Evolutionary conservation across 164 flowering plant species (phyloP).

Genomic region (Liriodendron chinense): DNA sequence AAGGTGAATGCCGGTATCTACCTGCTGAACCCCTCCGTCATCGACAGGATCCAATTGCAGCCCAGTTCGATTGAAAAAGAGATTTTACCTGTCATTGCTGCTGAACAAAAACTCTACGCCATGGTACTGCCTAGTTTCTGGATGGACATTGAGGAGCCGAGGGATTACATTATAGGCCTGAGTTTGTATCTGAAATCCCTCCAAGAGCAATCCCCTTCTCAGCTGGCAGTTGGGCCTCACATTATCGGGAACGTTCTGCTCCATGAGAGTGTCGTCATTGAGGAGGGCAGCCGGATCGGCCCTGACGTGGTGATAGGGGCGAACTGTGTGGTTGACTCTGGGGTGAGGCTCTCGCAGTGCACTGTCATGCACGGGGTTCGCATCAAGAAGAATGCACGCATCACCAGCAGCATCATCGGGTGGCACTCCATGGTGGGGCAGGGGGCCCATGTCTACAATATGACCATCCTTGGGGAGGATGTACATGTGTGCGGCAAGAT

Average conservation of each 20-base stretch:
- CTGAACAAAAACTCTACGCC: constrained; percentile 17
- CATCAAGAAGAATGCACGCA: constrained; percentile 58
- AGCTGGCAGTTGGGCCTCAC: constrained; percentile 20
- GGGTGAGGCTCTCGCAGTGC: constrained; percentile 26
- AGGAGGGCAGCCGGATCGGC: constrained; percentile 22
- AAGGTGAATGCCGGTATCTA: constrained; percentile 29
- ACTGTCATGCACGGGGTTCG: constrained; percentile 20
- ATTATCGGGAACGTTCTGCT: constrained; percentile 22
- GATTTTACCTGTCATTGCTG: constrained; percentile 22
- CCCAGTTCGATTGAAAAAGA: constrained; percentile 24
- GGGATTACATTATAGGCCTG: constrained; percentile 20
- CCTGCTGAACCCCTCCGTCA: constrained; percentile 20
- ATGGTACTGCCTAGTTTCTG: constrained; percentile 25
- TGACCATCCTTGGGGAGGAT: constrained; percentile 98
- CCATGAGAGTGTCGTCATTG: constrained; percentile 13
- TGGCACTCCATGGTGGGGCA: constrained; percentile 96
- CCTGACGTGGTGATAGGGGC: constrained; percentile 23
- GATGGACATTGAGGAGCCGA: constrained; percentile 28
- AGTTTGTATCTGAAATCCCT: constrained; percentile 21
- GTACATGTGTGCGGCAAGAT: constrained; percentile 93
- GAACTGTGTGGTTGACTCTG: constrained; percentile 17
- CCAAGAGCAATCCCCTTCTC: constrained; percentile 5
- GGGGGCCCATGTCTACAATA: constrained; percentile 97
- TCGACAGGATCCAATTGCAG: constrained; percentile 13
- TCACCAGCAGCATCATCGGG: no score